Evolutionary conservation across 345 rosid species (phyloP).

Genomic region (Salix brachista): DNA sequence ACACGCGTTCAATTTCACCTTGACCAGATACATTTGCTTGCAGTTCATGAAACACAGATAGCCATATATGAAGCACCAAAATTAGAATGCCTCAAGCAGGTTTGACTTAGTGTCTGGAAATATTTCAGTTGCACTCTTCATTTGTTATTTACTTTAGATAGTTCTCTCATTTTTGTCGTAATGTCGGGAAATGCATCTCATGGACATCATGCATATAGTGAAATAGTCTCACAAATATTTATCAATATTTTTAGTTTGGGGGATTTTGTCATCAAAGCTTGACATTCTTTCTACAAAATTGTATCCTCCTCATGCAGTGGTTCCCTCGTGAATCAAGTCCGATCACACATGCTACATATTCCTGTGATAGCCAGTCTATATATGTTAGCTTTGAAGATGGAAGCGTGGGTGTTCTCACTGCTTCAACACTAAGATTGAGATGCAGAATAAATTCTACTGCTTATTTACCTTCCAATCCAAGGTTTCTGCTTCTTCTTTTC

Average conservation of each 20-base stretch:
- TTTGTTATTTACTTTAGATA: not conserved
- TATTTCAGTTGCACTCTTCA: not conserved
- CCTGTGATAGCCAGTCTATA: constrained; percentile 74
- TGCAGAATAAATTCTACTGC: constrained; percentile 73
- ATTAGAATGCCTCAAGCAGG: constrained; percentile 67
- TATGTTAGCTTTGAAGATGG: constrained; percentile 78
- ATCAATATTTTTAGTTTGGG: not conserved
- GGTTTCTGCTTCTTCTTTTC: constrained; percentile 32
- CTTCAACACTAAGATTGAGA: constrained; percentile 63
- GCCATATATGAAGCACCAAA: constrained; percentile 71
- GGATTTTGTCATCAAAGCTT: not conserved
- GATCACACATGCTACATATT: constrained; percentile 75
- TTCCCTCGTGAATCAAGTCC: constrained; percentile 58
- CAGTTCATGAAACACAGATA: constrained; percentile 73
- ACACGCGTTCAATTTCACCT: constrained; percentile 76
- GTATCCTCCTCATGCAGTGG: constrained; percentile 45
- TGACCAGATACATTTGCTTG: constrained; percentile 65
- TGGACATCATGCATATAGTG: not conserved
- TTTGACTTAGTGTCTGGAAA: constrained; percentile 9
- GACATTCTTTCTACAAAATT: constrained; percentile 4
- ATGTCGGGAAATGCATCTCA: not conserved
- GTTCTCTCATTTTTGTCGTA: not conserved
- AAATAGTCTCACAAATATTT: not conserved
- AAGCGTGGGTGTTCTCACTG: constrained; percentile 58
- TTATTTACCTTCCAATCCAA: constrained; percentile 64